Evolutionary conservation across 768 basidiomycete genomes (phyloP), one percentile per base, ranked within the genome.

Genomic region (Paxillus rubicundulus): DNA sequence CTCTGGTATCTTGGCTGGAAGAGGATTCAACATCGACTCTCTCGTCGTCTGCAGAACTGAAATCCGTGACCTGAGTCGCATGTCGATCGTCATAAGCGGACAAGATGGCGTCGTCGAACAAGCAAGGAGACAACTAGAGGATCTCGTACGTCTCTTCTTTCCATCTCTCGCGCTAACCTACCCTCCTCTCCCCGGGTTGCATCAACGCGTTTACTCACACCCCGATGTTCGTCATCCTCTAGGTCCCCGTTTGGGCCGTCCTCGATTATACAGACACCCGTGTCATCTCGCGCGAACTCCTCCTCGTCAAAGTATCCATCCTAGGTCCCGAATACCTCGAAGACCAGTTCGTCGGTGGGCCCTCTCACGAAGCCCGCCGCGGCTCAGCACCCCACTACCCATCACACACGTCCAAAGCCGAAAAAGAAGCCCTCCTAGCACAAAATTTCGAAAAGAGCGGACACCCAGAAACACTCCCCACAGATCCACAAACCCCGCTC

Each of bases 181-280:
- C 37, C 42, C 45, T 2, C 17, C 28, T 28, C 53, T 38, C n/a
- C 27, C 36, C 24, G 4, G 30, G 17, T 39, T 21, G 34, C 18
- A 16, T 9, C 9, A 5, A 14, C 21, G 24, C 45, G 42, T 34
- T 27, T 33, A n/a, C 50, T 46, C 33, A 46, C 42, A 13, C 13
- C 24, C 33, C 5, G 5, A 13, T 33, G 13, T 13, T 14, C 33
- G 14, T 13, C 4, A 7, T 20, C 20, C 20, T 18, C 7, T 46
- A 97, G 96, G 95, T 99, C 24, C 97, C 96, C 45, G 97, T 99
- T 4, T 99, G 97, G 97, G 97, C 96, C 27, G 97, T 99, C 30
- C 78, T 99, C 54, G 95, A 99, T 72, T 99, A 98, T 70, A 98
- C 96, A 17, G 81, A 95, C 55, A 98, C 94, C 20, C 84, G 81